These are phyloP conservation scores for Sideroxylon spinosum DNA, from an alignment of 179 eudicot genomes.

Conservation along the genomic window DNA sequence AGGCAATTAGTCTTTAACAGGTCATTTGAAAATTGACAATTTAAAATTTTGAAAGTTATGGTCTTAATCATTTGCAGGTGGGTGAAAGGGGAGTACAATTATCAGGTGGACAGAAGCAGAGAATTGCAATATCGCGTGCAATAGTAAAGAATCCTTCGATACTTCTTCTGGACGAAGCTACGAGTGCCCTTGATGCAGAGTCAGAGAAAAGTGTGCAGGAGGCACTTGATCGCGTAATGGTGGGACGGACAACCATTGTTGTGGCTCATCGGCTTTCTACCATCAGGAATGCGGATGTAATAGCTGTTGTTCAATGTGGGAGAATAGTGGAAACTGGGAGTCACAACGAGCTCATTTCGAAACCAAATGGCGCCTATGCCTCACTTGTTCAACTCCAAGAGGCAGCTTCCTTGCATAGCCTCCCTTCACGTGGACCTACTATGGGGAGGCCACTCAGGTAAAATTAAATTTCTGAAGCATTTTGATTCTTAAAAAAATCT, in stretches of 20 bases:
- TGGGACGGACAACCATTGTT: slow-evolving; percentile 81
- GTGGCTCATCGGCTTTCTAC: slow-evolving; percentile 96
- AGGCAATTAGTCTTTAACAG: background rate
- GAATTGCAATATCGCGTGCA: slow-evolving; percentile 91
- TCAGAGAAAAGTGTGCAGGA: slow-evolving; percentile 90
- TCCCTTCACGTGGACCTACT: slow-evolving; percentile 39
- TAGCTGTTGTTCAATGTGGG: slow-evolving; percentile 76
- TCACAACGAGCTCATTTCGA: slow-evolving; percentile 78
- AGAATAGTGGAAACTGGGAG: slow-evolving; percentile 79
- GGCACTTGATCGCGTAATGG: slow-evolving; percentile 89
- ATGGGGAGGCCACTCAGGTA: slow-evolving; percentile 56
- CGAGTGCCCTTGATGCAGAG: slow-evolving; percentile 92
- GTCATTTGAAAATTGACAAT: background rate
- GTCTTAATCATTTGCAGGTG: slow-evolving; percentile 43
- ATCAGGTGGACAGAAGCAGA: slow-evolving; percentile 98
- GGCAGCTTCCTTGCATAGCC: slow-evolving; percentile 41
- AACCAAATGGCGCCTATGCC: slow-evolving; percentile 59
- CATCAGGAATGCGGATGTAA: slow-evolving; percentile 72
- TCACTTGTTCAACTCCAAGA: slow-evolving; percentile 78
- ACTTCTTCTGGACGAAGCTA: slow-evolving; percentile 86
- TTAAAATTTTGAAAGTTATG: background rate
- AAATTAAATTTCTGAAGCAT: background rate
- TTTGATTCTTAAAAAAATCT: background rate
- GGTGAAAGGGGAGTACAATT: slow-evolving; percentile 89
- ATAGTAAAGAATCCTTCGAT: slow-evolving; percentile 78